A percentile compares a stretch with the other conserved stretches of the same genome.
phyloP scores from a whole-genome alignment of 2,329 filamentous ascomycete genomes.

The Sporothrix brunneoviolacea region DNA sequence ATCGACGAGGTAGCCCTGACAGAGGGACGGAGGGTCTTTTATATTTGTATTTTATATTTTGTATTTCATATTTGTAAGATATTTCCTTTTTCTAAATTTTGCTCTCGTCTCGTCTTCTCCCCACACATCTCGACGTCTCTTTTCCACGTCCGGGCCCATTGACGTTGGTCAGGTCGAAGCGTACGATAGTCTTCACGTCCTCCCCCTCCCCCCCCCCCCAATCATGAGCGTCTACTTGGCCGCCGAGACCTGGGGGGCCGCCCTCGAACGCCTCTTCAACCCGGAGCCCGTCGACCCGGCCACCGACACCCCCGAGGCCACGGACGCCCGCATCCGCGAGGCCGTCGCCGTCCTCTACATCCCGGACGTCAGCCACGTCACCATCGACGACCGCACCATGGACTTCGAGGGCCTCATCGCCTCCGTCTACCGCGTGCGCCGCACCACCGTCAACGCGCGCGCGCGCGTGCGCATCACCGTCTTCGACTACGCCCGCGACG shows the following conservation, averaged over 20 bases:
- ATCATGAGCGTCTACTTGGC: constrained; percentile 63
- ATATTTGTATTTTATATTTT: not conserved
- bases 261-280: constrained; percentile 11
- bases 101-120: not conserved
- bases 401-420: constrained; percentile 35
- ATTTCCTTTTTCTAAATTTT: too few relatives aligned
- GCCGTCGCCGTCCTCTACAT: constrained; percentile 58
- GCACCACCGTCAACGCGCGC: constrained; percentile 57
- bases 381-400: constrained; percentile 28
- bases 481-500: constrained; percentile 60
- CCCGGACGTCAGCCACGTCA: constrained; percentile 56
- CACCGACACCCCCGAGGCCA: not conserved
- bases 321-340: not conserved
- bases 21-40: too few relatives aligned
- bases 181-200: too few relatives aligned
- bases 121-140: not conserved
- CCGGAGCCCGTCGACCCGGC: not conserved
- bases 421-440: constrained; percentile 49
- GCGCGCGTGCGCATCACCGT: constrained; percentile 67
- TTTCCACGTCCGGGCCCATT: too few relatives aligned
- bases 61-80: not conserved
- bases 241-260: constrained; percentile 56
- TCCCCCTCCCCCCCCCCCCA: constrained; percentile 40
- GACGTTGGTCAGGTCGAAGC: too few relatives aligned
- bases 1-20: too few relatives aligned